Percentiles rank a stretch among this genome's conserved stretches.
Conservation (phyloP, 2,329 filamentous ascomycete genomes). For the Pseudogymnoascus sp. region DNA sequence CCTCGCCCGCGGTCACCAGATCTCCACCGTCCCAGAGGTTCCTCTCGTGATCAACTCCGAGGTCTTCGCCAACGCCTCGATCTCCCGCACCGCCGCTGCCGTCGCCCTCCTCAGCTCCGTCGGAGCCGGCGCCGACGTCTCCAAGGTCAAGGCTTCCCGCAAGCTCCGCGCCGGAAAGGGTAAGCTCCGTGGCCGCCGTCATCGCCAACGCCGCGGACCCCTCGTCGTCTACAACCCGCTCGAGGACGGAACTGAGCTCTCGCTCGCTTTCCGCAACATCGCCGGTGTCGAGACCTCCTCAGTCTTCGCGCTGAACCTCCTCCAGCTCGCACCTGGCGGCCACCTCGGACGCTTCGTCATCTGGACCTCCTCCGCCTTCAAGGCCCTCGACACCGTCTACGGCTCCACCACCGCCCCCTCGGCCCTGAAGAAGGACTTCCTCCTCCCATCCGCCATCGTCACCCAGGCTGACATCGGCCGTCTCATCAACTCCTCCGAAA, state of each 20-base stretch:
- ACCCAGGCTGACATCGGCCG: conserved; percentile 91
- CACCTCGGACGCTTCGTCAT: conserved; percentile 98
- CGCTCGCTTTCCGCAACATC: conserved; percentile 96
- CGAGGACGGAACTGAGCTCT: conserved; percentile 88
- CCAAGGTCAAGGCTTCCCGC: conserved; percentile 93
- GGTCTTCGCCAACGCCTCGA: conserved; percentile 69
- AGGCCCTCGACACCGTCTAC: conserved; percentile 95
- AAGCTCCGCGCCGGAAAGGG: conserved; percentile 98
- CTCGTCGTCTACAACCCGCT: conserved; percentile 97
- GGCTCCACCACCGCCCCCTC: conserved; percentile 84
- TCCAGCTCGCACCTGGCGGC: conserved; percentile 97
- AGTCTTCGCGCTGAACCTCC: conserved; percentile 91
- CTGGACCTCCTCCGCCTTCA: conserved; percentile 97
- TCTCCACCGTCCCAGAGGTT: conserved; percentile 88
- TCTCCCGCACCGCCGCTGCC: conserved; percentile 84
- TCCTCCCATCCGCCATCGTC: conserved; percentile 86
- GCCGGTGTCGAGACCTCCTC: conserved; percentile 94
- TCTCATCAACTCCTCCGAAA: conserved; percentile 98
- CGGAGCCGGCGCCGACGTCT: conserved; percentile 81
- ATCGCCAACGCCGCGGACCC: conserved; percentile 95
- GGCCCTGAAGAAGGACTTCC: conserved; percentile 97
- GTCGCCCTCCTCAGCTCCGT: conserved; percentile 81
- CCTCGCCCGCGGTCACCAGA: conserved; percentile 92
- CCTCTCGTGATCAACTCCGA: conserved; percentile 92
- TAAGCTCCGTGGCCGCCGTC: conserved; percentile 92